These are phyloP conservation scores for Sclerotiophoma versabilis DNA, from an alignment of 2,329 filamentous ascomycete species.

Conservation along the genomic window DNA sequence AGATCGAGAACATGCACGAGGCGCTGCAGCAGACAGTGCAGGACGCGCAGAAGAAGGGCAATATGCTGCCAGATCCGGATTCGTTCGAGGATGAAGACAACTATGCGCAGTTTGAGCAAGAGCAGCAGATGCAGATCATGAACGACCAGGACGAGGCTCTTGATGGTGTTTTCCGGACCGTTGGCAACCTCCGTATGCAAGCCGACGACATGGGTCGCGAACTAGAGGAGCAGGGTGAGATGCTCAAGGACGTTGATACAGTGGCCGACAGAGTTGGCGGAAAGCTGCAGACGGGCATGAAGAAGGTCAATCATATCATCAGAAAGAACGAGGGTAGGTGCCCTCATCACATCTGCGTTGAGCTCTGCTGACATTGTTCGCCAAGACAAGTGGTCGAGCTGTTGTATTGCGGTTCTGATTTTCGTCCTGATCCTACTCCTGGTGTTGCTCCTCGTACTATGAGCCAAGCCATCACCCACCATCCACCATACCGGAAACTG, in stretches of 20 bases:
- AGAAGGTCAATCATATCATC: slow-evolving; percentile 84
- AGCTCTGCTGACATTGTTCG: slow-evolving; percentile 37
- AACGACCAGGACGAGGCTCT: slow-evolving; percentile 92
- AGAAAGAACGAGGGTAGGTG: slow-evolving; percentile 82
- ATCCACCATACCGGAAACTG: not conserved
- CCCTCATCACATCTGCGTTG: not conserved
- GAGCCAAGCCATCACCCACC: slow-evolving; percentile 38
- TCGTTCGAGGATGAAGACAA: slow-evolving; percentile 65
- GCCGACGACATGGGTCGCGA: slow-evolving; percentile 96
- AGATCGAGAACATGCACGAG: slow-evolving; percentile 87
- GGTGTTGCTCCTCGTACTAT: slow-evolving; percentile 74
- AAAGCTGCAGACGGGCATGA: slow-evolving; percentile 83
- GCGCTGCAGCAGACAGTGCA: slow-evolving; percentile 72
- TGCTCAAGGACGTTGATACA: slow-evolving; percentile 84
- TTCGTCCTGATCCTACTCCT: slow-evolving; percentile 86
- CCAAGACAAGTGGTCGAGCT: slow-evolving; percentile 74
- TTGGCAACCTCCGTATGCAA: slow-evolving; percentile 87
- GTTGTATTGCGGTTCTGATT: slow-evolving; percentile 89
- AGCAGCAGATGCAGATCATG: slow-evolving; percentile 91
- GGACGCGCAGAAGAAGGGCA: slow-evolving; percentile 45
- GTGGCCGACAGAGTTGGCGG: slow-evolving; percentile 87
- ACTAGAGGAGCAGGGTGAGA: slow-evolving; percentile 90
- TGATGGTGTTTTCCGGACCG: slow-evolving; percentile 90
- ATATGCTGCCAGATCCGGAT: slow-evolving; percentile 65
- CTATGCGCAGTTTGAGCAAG: slow-evolving; percentile 86